Percentiles rank a stretch among this genome's conserved stretches.
phyloP scores from a whole-genome alignment of 345 rosid species.

The Sonneratia alba region DNA sequence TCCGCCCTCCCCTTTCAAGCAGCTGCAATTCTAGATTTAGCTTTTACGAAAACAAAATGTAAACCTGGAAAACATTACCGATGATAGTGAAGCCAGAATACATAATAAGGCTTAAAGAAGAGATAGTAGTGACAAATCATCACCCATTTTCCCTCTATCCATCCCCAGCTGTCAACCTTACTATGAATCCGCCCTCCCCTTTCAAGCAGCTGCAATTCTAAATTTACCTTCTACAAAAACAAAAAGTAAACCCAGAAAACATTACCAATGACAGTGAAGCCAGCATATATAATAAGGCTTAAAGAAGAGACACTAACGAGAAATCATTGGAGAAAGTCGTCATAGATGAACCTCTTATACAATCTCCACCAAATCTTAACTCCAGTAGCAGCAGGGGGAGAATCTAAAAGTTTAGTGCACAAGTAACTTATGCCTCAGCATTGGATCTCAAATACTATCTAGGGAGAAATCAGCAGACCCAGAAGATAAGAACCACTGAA shows the following conservation, averaged over 20 bases:
- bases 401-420: neutral
- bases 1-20: slow-evolving; percentile 8
- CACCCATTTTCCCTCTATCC: slow-evolving; percentile 57
- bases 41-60: slow-evolving; percentile 1
- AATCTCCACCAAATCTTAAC: neutral
- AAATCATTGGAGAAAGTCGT: neutral
- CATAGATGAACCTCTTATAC: neutral
- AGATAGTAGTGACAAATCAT: slow-evolving; percentile 10
- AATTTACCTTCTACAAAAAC: neutral
- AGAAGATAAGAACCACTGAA: neutral
- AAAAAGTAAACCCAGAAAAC: slow-evolving; percentile 12
- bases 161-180: slow-evolving; percentile 27
- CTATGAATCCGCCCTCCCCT: slow-evolving; percentile 11
- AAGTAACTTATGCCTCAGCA: neutral
- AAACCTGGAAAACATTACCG: slow-evolving; percentile 10
- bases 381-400: neutral
- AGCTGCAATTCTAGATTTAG: slow-evolving; percentile 2
- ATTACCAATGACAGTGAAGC: slow-evolving; percentile 2
- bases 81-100: neutral
- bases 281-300: neutral
- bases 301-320: neutral
- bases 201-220: slow-evolving; percentile 12
- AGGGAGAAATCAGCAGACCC: neutral
- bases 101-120: neutral
- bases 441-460: neutral